Evolutionary conservation across 2,329 filamentous ascomycete genomes (phyloP), one percentile per base, ranked within the genome.

Genomic region (Fusarium chaquense): DNA sequence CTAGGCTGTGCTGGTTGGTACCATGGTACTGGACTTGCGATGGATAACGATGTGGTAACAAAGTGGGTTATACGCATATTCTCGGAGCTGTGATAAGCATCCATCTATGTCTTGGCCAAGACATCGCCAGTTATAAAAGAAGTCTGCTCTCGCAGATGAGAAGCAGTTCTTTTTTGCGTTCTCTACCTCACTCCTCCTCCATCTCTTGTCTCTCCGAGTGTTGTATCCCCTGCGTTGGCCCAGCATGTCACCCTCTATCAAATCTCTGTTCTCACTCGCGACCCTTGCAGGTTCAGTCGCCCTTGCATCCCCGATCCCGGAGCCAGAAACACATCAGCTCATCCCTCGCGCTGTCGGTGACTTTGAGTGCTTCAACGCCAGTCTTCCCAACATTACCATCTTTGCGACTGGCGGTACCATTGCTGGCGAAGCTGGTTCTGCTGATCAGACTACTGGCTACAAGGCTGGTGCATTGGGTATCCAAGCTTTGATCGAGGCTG

Each of bases 321-420:
- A 46, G 28, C 28, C 44, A 22, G 36, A 51, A 44, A 47, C 56
- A 30, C 58, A 67, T 18, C 58, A 53, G 12, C 43, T 70, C 1
- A 33, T 52, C 4, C 40, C 58, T 5, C 22, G 67, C 6, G 67
- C 46, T 44, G 58, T 65, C 22, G 47, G 41, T 16, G 47, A 60
- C 33, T 70, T 68, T 59, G 63, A 58, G 18, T 70, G 67, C 58
- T 71, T 67, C 69, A 72, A 72, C 20, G 66, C 69, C 28, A 72
- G 69, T 44, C 79, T 87, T 0, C 85, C 85, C 12, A 87, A 86
- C 72, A 78, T 88, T 44, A 87, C 84, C 52, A 85, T 88, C 59
- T 86, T 84, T 65, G 83, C 82, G 1, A 87, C 83, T 3, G 86
- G 86, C 9, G 87, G 87, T 9, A 89, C 87, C 5, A 89, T 89